These are phyloP conservation scores for Bipolaris cookei DNA, from an alignment of 2,329 filamentous ascomycete species.

Conservation along the genomic window DNA sequence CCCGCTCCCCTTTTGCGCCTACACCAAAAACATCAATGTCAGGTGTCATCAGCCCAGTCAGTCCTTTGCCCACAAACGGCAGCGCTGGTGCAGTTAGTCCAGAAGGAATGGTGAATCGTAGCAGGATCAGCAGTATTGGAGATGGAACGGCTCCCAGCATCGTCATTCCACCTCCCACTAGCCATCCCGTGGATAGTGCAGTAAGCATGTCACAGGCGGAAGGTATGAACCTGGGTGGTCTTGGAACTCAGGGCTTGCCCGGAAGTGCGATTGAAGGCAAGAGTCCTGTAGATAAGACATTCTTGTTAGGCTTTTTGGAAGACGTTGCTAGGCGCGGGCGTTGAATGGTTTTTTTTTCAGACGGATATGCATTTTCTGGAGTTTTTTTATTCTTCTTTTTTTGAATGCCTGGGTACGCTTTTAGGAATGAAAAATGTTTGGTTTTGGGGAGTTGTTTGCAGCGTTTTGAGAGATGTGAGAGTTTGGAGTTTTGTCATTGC, in stretches of 20 bases:
- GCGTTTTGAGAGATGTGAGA: too few species aligned
- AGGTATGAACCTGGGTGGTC: constrained; percentile 5
- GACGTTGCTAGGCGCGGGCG: constrained; percentile 51
- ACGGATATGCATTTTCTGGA: neutral
- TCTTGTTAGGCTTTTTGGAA: constrained; percentile 77
- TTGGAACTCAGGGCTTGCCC: constrained; percentile 7
- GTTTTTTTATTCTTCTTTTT: neutral
- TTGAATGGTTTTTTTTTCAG: constrained; percentile 10
- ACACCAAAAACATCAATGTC: constrained; percentile 42
- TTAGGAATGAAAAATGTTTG: too few species aligned
- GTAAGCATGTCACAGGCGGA: constrained; percentile 1
- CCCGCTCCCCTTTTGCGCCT: constrained; percentile 32
- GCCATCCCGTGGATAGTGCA: constrained; percentile 13
- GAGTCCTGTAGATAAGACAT: constrained; percentile 71
- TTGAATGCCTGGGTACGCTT: neutral
- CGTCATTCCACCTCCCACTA: constrained; percentile 27
- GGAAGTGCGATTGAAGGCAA: constrained; percentile 29
- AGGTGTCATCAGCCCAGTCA: constrained; percentile 49
- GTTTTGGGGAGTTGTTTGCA: too few species aligned
- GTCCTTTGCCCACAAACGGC: constrained; percentile 42
- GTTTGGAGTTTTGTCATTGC: too few species aligned
- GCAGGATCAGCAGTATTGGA: constrained; percentile 46
- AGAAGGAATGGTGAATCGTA: constrained; percentile 34
- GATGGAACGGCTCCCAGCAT: constrained; percentile 29
- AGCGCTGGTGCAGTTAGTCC: constrained; percentile 34